Percentiles rank a stretch among this genome's conserved stretches.
These are phyloP conservation scores for Pyrenopolyporus hunteri DNA, from an alignment of 495 filamentous ascomycete genomes.

Conservation along the genomic window DNA sequence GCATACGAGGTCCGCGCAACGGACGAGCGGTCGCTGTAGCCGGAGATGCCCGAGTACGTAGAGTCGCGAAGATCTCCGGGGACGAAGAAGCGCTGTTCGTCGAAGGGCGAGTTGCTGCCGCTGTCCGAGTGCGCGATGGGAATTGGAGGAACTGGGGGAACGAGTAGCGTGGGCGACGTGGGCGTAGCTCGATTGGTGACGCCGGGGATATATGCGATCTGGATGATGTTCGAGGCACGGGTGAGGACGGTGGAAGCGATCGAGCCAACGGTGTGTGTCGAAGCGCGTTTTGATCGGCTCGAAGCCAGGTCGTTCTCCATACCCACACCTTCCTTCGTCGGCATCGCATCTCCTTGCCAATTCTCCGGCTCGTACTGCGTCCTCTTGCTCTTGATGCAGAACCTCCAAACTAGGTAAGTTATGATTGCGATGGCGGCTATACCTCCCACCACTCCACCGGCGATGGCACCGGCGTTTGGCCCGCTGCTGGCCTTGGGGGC, in stretches of 20 bases:
- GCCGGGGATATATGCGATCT: constrained; percentile 98
- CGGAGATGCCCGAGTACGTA: constrained; percentile 69
- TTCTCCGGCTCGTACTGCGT: constrained; percentile 59
- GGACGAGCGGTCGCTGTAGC: constrained; percentile 70
- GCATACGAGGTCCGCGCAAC: constrained; percentile 70
- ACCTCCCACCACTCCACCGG: constrained; percentile 83
- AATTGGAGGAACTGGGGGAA: constrained; percentile 91
- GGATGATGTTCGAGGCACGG: constrained; percentile 96
- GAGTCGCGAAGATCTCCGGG: constrained; percentile 91
- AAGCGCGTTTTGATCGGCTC: constrained; percentile 69
- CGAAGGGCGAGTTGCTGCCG: constrained; percentile 61
- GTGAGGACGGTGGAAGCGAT: constrained; percentile 96
- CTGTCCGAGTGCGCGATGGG: constrained; percentile 68
- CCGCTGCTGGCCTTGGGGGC: constrained; percentile 43
- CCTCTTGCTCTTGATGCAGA: constrained; percentile 81
- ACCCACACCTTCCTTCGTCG: constrained; percentile 57
- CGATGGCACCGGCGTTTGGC: constrained; percentile 78
- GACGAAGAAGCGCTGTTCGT: constrained; percentile 93
- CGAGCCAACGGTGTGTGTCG: constrained; percentile 86
- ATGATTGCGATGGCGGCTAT: constrained; percentile 69
- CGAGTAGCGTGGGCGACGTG: constrained; percentile 78
- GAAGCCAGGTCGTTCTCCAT: constrained; percentile 63
- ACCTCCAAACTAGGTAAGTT: constrained; percentile 83
- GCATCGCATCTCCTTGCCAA: constrained; percentile 61
- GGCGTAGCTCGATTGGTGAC: constrained; percentile 91